These are phyloP conservation scores for Alisma plantagoaquatica DNA, from an alignment of 106 monocot species.

Conservation along the genomic window DNA sequence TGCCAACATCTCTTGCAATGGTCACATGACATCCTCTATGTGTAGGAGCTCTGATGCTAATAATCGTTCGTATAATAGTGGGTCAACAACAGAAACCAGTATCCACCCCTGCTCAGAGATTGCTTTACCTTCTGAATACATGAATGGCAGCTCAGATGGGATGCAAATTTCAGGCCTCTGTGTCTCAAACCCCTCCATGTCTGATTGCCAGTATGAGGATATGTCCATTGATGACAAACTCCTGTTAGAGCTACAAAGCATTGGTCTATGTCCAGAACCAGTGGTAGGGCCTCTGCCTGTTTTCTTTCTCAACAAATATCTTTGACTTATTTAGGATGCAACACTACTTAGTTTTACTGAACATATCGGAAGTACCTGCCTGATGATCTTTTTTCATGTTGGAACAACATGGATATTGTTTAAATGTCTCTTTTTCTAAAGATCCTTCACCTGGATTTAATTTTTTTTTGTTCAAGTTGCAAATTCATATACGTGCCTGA, in stretches of 20 bases:
- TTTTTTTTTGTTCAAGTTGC: too few relatives aligned
- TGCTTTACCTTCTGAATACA: constrained; percentile 11
- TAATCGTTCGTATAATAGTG: constrained; percentile 18
- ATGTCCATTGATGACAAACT: constrained; percentile 74
- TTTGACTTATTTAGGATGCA: too few relatives aligned
- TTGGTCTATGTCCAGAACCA: constrained; percentile 56
- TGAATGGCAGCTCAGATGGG: too few relatives aligned
- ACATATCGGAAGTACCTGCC: too few relatives aligned
- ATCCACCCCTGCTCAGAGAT: constrained; percentile 6
- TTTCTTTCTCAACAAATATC: too few relatives aligned
- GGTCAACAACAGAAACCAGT: constrained; percentile 26
- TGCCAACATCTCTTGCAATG: constrained; percentile 43
- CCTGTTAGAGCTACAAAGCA: constrained; percentile 85
- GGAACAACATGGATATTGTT: too few relatives aligned
- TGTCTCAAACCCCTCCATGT: constrained; percentile 25
- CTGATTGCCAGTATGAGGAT: constrained; percentile 45
- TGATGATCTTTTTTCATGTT: too few relatives aligned
- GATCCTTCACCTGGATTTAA: too few relatives aligned
- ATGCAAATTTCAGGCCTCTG: constrained; percentile 3
- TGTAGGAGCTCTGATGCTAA: constrained; percentile 25
- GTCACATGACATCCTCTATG: constrained; percentile 25
- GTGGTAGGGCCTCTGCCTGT: too few relatives aligned
- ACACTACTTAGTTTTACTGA: too few relatives aligned
- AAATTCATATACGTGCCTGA: too few relatives aligned
- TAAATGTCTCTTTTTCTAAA: too few relatives aligned